Evolutionary conservation across 805 yeast species (phyloP).

Genomic region (Ogataea haglerorum): DNA sequence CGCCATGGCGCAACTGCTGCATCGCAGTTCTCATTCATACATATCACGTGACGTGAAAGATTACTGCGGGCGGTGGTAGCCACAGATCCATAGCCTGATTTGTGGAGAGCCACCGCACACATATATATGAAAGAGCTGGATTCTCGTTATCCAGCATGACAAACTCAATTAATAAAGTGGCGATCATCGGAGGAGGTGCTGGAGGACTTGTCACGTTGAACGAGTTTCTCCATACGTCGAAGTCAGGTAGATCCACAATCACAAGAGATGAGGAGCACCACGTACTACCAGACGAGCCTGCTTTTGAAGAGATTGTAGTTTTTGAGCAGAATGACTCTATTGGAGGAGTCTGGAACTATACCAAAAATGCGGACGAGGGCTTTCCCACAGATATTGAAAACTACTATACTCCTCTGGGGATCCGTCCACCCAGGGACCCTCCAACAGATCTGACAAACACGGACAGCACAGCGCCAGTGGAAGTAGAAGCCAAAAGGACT

Average conservation of each 20-base stretch:
- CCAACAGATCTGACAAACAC: conserved; percentile 2
- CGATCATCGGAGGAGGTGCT: conserved; percentile 35
- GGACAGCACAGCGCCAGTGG: neutral
- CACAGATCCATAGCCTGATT: neutral
- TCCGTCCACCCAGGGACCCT: conserved; percentile 12
- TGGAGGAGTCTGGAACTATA: conserved; percentile 41
- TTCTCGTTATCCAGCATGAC: neutral
- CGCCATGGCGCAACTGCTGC: neutral
- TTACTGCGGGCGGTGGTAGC: neutral
- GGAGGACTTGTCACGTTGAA: conserved; percentile 28
- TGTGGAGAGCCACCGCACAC: neutral
- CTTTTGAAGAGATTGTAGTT: conserved; percentile 35
- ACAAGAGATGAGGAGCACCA: neutral
- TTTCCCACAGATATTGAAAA: conserved; percentile 16
- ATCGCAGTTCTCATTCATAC: neutral
- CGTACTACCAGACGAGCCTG: conserved; percentile 21
- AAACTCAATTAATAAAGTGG: conserved; percentile 24
- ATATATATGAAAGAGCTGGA: neutral
- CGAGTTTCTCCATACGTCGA: conserved; percentile 30
- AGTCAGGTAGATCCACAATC: conserved; percentile 27
- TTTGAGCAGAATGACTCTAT: conserved; percentile 37
- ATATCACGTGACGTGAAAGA: neutral
- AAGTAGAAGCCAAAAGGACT: conserved; percentile 7
- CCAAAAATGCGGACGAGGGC: conserved; percentile 19
- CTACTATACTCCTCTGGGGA: conserved; percentile 11